A percentile compares a stretch with the other conserved stretches of the same genome.
These are phyloP conservation scores for Pachysandra terminalis DNA, from an alignment of 164 flowering plant species.

Conservation along the genomic window DNA sequence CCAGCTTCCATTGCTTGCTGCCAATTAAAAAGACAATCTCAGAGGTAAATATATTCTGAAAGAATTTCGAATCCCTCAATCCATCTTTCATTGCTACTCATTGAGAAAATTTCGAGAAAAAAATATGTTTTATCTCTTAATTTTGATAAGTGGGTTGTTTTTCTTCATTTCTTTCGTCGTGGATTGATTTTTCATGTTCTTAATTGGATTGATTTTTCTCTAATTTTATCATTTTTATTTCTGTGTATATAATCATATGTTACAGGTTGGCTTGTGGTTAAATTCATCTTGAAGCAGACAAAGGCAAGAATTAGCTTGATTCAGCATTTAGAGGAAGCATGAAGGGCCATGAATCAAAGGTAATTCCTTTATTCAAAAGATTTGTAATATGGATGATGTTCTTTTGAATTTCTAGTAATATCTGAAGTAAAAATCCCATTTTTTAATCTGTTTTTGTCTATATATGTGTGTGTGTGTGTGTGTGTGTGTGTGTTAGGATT, in stretches of 20 bases:
- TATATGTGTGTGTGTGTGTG: not conserved
- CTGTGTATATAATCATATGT: not conserved
- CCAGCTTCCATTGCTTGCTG: too few species aligned
- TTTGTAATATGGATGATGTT: not conserved
- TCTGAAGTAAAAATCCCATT: not conserved
- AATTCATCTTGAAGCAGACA: not conserved
- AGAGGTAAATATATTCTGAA: too few species aligned
- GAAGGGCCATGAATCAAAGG: slow-evolving; percentile 35
- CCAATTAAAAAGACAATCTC: too few species aligned
- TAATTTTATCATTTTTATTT: too few species aligned
- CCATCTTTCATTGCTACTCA: too few species aligned
- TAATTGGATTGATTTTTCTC: not conserved
- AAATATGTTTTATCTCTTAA: not conserved
- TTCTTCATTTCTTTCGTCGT: not conserved
- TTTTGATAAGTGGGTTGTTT: not conserved
- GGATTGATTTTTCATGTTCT: not conserved
- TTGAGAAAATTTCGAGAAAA: not conserved
- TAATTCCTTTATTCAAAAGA: not conserved
- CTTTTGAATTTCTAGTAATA: not conserved
- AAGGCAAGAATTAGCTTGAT: slow-evolving; percentile 9
- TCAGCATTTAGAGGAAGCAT: slow-evolving; percentile 19
- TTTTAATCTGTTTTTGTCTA: not conserved
- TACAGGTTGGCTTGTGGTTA: not conserved
- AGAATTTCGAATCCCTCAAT: too few species aligned
- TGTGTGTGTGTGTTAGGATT: not conserved